phyloP scores from a whole-genome alignment of 1,139 yeast species.

The Pichia norvegensis region DNA sequence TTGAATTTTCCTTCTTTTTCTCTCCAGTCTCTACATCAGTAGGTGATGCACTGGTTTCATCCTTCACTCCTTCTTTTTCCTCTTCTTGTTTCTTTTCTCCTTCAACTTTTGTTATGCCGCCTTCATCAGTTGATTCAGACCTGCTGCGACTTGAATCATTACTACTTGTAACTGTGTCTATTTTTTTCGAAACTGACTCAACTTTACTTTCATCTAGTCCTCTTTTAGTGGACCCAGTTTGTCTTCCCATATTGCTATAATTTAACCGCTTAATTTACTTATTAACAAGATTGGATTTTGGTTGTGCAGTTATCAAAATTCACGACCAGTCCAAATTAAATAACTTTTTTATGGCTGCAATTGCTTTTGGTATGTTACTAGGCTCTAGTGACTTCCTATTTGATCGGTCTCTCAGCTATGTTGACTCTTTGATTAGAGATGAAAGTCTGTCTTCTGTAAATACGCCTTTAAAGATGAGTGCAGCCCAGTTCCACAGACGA shows the following conservation, averaged over 20 bases:
- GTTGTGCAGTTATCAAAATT: background rate
- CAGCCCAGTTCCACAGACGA: background rate
- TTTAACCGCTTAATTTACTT: background rate
- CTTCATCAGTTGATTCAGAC: background rate
- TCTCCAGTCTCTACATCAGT: background rate
- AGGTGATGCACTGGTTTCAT: background rate
- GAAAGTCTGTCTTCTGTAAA: background rate
- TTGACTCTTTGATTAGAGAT: background rate
- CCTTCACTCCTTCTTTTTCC: background rate
- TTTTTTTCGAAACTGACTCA: background rate
- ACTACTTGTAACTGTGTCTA: background rate
- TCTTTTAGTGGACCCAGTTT: background rate
- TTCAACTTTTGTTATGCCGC: background rate
- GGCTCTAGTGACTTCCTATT: no score
- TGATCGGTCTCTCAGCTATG: background rate
- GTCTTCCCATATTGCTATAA: background rate
- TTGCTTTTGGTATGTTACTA: no score
- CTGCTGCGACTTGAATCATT: background rate
- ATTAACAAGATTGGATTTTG: background rate
- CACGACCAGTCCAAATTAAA: background rate
- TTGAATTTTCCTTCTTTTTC: constrained; percentile 31
- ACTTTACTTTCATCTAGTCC: background rate
- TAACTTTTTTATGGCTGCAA: no score
- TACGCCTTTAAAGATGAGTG: no score
- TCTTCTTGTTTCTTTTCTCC: background rate